Conservation (phyloP, 768 basidiomycete species). For the Boletales sp. region DNA sequence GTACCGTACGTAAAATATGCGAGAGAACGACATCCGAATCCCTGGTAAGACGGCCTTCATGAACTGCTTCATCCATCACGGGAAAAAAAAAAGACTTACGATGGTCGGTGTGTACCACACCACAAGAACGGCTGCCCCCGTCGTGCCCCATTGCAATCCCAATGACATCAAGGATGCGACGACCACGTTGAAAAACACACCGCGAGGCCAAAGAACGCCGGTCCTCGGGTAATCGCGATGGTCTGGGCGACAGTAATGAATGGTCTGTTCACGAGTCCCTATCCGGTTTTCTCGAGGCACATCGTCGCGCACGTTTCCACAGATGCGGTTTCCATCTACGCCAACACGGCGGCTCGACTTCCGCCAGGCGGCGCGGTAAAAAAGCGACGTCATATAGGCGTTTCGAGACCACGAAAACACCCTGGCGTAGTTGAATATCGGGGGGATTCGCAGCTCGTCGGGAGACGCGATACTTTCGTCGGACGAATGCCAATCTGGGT, state of each 20-base stretch:
- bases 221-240: not conserved
- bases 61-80: not conserved
- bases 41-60: constrained; percentile 9
- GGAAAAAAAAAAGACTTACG: constrained; percentile 5
- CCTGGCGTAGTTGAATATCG: constrained; percentile 25
- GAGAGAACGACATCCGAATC: constrained; percentile 34
- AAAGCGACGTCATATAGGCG: constrained; percentile 13
- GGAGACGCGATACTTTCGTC: constrained; percentile 9
- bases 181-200: constrained; percentile 22
- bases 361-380: constrained; percentile 15
- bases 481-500: not conserved
- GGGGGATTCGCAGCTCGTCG: constrained; percentile 23
- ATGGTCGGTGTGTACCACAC: constrained; percentile 31
- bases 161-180: constrained; percentile 30
- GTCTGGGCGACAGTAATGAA: constrained; percentile 17
- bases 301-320: not conserved
- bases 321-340: not conserved
- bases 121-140: constrained; percentile 25
- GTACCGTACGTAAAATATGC: constrained; percentile 30
- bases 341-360: constrained; percentile 1
- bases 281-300: constrained; percentile 12
- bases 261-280: constrained; percentile 16
- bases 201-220: constrained; percentile 18
- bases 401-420: constrained; percentile 17
- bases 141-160: constrained; percentile 33